Conservation (phyloP, 495 filamentous ascomycete species). For the Tuber brumale region DNA sequence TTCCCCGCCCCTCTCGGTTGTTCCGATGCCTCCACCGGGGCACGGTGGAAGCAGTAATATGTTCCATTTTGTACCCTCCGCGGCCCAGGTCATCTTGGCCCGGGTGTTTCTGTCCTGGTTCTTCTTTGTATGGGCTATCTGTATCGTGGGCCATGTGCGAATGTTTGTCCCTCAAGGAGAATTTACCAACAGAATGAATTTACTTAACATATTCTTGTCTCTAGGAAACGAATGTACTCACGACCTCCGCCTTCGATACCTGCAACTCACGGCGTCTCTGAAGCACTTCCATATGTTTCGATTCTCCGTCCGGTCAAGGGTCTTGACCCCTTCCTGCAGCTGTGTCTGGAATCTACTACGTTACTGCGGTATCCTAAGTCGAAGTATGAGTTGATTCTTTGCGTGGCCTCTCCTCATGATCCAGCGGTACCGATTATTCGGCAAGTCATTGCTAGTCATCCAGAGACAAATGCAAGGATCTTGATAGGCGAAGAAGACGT, state of each 20-base stretch:
- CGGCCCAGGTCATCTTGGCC: background rate
- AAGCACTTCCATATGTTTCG: slow-evolving; percentile 68
- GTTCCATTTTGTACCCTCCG: background rate
- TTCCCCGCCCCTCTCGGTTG: background rate
- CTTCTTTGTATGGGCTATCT: slow-evolving; percentile 50
- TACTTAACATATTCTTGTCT: background rate
- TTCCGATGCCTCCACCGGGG: background rate
- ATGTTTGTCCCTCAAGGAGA: slow-evolving; percentile 47
- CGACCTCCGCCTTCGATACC: slow-evolving; percentile 19
- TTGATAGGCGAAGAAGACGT: slow-evolving; percentile 88
- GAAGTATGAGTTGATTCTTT: slow-evolving; percentile 76
- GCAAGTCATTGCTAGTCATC: slow-evolving; percentile 63
- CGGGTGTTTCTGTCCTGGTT: slow-evolving; percentile 57
- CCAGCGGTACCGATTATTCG: slow-evolving; percentile 70
- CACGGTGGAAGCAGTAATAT: background rate
- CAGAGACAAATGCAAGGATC: slow-evolving; percentile 63
- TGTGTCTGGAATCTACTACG: slow-evolving; percentile 88
- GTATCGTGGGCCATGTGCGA: slow-evolving; percentile 54
- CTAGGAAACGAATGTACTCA: slow-evolving; percentile 22
- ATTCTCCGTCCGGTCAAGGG: slow-evolving; percentile 91
- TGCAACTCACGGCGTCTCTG: slow-evolving; percentile 23
- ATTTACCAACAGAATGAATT: background rate
- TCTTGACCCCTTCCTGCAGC: slow-evolving; percentile 80
- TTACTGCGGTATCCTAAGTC: slow-evolving; percentile 69
- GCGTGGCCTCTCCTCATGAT: slow-evolving; percentile 69